A percentile compares a stretch with the other conserved stretches of the same genome.
Conservation (phyloP, 2,329 filamentous ascomycete genomes). For the Botryotinia convoluta region DNA sequence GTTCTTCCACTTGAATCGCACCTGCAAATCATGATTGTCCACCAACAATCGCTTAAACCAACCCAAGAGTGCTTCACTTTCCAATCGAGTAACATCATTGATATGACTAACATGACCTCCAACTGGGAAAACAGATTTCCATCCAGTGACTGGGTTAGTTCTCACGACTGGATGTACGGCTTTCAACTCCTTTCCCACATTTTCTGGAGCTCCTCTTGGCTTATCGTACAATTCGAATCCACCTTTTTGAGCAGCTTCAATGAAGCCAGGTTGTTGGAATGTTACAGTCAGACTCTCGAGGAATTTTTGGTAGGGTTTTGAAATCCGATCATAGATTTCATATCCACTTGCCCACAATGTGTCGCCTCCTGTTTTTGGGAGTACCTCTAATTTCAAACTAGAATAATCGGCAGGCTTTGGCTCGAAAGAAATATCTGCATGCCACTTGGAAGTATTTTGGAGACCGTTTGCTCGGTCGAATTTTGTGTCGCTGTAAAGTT, state of each 20-base stretch:
- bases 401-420: constrained; percentile 62
- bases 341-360: constrained; percentile 68
- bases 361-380: constrained; percentile 55
- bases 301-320: constrained; percentile 53
- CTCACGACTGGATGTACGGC: constrained; percentile 55
- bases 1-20: constrained; percentile 42
- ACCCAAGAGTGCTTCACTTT: constrained; percentile 49
- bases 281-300: constrained; percentile 58
- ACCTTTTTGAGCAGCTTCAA: constrained; percentile 45
- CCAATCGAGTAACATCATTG: constrained; percentile 49
- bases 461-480: constrained; percentile 33
- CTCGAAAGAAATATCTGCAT: constrained; percentile 64
- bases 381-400: constrained; percentile 52
- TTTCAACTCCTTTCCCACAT: constrained; percentile 47
- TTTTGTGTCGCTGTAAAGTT: constrained; percentile 42
- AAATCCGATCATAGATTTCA: constrained; percentile 64
- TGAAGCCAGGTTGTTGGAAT: constrained; percentile 50
- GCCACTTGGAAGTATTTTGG: constrained; percentile 52
- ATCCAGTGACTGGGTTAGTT: constrained; percentile 58
- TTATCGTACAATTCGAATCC: constrained; percentile 47
- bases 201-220: constrained; percentile 50
- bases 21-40: constrained; percentile 57
- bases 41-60: constrained; percentile 52
- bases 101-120: constrained; percentile 51
- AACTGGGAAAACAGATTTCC: constrained; percentile 54